Percentiles rank a stretch among this genome's conserved stretches.
These are phyloP conservation scores for Amphicarpaea edgeworthii DNA, from an alignment of 306 rosid species.

Conservation along the genomic window DNA sequence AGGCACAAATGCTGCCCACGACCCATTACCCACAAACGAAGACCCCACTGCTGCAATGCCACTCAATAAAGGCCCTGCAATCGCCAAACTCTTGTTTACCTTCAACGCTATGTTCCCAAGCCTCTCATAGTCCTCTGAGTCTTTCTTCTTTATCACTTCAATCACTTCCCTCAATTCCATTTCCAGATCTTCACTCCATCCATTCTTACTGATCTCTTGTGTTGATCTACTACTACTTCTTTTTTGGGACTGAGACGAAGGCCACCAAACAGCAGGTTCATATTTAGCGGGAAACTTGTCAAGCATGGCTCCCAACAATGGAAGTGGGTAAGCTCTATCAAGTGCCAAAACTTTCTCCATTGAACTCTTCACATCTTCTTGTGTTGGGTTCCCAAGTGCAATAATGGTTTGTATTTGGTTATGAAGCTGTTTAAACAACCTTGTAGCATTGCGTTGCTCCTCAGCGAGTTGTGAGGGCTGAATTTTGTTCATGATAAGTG, in stretches of 20 bases:
- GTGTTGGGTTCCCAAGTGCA: too few species aligned
- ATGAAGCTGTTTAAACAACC: too few species aligned
- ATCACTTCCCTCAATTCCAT: slow-evolving; percentile 53
- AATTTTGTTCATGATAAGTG: too few species aligned
- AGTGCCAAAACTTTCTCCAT: too few species aligned
- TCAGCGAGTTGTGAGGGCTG: too few species aligned
- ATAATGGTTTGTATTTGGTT: too few species aligned
- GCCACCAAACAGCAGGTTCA: slow-evolving; percentile 83
- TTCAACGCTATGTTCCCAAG: slow-evolving; percentile 64
- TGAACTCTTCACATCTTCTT: too few species aligned
- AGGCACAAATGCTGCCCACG: slow-evolving; percentile 41
- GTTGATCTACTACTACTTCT: background rate
- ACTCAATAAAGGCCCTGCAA: slow-evolving; percentile 65
- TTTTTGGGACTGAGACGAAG: slow-evolving; percentile 10
- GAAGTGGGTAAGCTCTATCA: too few species aligned
- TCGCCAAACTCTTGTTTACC: slow-evolving; percentile 61
- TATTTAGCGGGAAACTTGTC: background rate
- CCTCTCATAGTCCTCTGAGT: slow-evolving; percentile 66
- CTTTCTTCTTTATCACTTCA: slow-evolving; percentile 61
- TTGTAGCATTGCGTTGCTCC: too few species aligned
- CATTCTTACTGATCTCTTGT: slow-evolving; percentile 15
- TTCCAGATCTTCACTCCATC: slow-evolving; percentile 62
- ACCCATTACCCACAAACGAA: slow-evolving; percentile 47
- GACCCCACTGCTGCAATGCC: slow-evolving; percentile 68
- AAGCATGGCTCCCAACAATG: too few species aligned